Base-by-base conservation (phyloP, 1,284 basidiomycete species). In the Irpex rosettiformis region DNA sequence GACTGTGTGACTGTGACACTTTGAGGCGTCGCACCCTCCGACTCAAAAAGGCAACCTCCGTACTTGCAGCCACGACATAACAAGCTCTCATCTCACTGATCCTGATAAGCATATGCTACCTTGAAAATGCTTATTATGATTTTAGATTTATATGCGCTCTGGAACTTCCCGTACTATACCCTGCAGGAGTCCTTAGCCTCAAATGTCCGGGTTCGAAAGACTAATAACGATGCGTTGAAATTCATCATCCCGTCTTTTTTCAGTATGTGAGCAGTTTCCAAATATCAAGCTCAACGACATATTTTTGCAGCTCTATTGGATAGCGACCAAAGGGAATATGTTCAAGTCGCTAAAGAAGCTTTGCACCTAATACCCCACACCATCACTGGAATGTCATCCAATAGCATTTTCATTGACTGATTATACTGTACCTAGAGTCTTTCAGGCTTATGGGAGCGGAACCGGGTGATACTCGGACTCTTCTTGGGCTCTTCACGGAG, bases 391-490 rank as follows among this genome's bases (percentile, higher is more conserved):
- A n/a, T n/a, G n/a, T n/a, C 33, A 16, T 37, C 33, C 10, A 37
- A 16, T 7, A 37, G 11, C 33, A 16, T 37, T 37, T 37, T 37
- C n/a, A 37, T 37, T 5, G 16, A 37, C 10, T 37, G 33, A 11
- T 37, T 8, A 37, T 37, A 37, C 33, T 16, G 33, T 37, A 16
- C 33, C 16, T 16, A 37, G 33, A 16, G 11, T 37, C 4, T 37
- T 16, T 37, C 33, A 16, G 33, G 33, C 11, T 37, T 37, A 37
- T 8, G 33, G 33, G 11, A 11, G 11, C 16, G 33, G 10, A 16
- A 37, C 33, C 66, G 67, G 67, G 6, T 65, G 67, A 69, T 65
- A 60, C 56, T 69, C 67, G 67, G 67, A 29, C 51, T 52, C 55
- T 66, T 58, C 55, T 45, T 69, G 67, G 67, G 22, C 30, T 21